These are phyloP conservation scores for Syzygium aqueum DNA, from an alignment of 345 rosid genomes.

Conservation along the genomic window DNA sequence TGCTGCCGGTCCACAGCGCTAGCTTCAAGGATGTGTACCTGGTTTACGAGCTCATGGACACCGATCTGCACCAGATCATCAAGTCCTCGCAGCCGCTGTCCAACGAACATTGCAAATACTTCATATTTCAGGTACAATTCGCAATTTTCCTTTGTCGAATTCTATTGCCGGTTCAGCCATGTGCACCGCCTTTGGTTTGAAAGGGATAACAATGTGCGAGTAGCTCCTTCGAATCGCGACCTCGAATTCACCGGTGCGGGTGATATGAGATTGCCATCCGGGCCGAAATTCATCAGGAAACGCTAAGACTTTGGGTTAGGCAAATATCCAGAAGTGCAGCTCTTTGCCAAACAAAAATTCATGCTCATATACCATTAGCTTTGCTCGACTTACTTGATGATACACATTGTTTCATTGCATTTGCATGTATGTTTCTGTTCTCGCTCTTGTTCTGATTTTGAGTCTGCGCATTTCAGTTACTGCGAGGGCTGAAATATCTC, in stretches of 20 bases:
- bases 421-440: neutral
- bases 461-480: slow-evolving; percentile 30
- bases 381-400: neutral
- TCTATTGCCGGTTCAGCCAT: neutral
- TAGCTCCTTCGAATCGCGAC: neutral
- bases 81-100: slow-evolving; percentile 63
- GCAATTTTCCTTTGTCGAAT: neutral
- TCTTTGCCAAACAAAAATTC: neutral
- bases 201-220: neutral
- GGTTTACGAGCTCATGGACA: slow-evolving; percentile 93
- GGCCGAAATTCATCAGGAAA: neutral
- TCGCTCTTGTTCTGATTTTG: neutral
- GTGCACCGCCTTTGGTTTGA: neutral
- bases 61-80: slow-evolving; percentile 81
- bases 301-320: neutral
- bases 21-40: slow-evolving; percentile 78
- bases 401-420: neutral
- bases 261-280: neutral
- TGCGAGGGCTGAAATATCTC: slow-evolving; percentile 77
- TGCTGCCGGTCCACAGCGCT: slow-evolving; percentile 49
- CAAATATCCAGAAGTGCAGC: neutral
- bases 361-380: neutral
- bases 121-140: slow-evolving; percentile 59
- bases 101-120: slow-evolving; percentile 77
- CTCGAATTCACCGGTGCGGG: neutral